Percentiles rank a stretch among this genome's conserved stretches.
These are phyloP conservation scores for Apophysomyces ossiformis DNA, from an alignment of 371 early-diverging fungal species.

Conservation along the genomic window DNA sequence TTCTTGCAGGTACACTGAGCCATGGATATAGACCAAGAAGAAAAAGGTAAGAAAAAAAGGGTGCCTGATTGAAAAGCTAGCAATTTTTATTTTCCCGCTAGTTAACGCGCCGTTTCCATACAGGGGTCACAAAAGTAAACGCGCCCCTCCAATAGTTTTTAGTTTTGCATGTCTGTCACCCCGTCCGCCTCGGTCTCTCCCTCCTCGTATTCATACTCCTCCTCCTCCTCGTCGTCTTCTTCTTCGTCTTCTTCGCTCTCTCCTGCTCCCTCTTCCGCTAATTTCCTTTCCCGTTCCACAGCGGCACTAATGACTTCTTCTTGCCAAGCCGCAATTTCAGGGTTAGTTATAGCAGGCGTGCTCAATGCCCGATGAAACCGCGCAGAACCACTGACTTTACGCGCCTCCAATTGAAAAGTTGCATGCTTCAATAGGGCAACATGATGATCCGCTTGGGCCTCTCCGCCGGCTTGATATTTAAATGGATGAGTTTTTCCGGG, in stretches of 20 bases:
- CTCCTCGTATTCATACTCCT: constrained; percentile 14
- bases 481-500: constrained; percentile 27
- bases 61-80: neutral
- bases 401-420: constrained; percentile 19
- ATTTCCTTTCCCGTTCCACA: constrained; percentile 3
- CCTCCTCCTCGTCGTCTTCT: neutral
- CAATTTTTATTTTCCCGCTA: neutral
- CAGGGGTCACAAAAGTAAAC: constrained; percentile 4
- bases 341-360: constrained; percentile 26
- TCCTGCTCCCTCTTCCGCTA: constrained; percentile 6
- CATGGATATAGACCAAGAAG: neutral
- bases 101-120: neutral
- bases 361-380: constrained; percentile 37
- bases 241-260: constrained; percentile 9
- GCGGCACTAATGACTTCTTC: constrained; percentile 11
- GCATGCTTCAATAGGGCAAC: constrained; percentile 24
- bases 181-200: constrained; percentile 21
- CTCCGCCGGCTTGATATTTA: constrained; percentile 33
- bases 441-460: constrained; percentile 27
- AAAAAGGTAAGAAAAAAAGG: constrained; percentile 8
- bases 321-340: constrained; percentile 25
- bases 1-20: constrained; percentile 11
- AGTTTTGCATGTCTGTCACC: neutral
- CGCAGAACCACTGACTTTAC: constrained; percentile 18
- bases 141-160: neutral